Evolutionary conservation across 1,284 basidiomycete genomes (phyloP).

Genomic region (Ustilago esculenta): DNA sequence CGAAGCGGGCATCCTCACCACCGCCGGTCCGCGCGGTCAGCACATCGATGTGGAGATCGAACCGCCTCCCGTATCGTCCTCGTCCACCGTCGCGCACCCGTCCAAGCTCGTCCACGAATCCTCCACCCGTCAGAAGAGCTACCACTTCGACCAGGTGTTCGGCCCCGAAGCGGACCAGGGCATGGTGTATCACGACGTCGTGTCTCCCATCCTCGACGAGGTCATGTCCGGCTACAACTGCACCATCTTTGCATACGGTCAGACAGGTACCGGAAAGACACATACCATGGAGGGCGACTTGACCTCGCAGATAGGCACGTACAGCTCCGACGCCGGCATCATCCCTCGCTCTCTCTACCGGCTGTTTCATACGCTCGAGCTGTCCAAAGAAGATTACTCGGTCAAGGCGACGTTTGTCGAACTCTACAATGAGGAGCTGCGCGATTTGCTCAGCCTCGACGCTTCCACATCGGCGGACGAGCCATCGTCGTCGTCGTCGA

Average conservation of each 20-base stretch:
- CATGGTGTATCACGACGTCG: slow-evolving; percentile 92
- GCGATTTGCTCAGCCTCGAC: slow-evolving; percentile 72
- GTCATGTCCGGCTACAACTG: slow-evolving; percentile 96
- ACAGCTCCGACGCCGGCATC: slow-evolving; percentile 90
- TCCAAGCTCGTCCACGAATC: slow-evolving; percentile 40
- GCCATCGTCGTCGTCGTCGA: slow-evolving; percentile 2
- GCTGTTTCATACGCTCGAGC: slow-evolving; percentile 88
- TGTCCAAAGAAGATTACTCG: slow-evolving; percentile 78
- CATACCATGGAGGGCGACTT: slow-evolving; percentile 70
- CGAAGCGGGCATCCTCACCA: slow-evolving; percentile 44
- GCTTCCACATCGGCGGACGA: slow-evolving; percentile 6
- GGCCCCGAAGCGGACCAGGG: slow-evolving; percentile 97
- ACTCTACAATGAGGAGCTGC: slow-evolving; percentile 98
- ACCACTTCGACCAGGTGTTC: slow-evolving; percentile 73
- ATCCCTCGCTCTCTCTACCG: slow-evolving; percentile 95
- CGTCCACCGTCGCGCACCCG: slow-evolving; percentile 24
- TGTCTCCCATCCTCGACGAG: slow-evolving; percentile 89
- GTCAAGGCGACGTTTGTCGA: slow-evolving; percentile 96
- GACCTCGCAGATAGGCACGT: slow-evolving; percentile 75
- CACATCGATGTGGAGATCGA: slow-evolving; percentile 58
- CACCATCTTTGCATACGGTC: slow-evolving; percentile 97
- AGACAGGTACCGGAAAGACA: slow-evolving; percentile 99
- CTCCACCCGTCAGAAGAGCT: slow-evolving; percentile 56
- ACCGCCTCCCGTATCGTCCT: slow-evolving; percentile 43
- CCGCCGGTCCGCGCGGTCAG: slow-evolving; percentile 55